A percentile compares a stretch with the other conserved stretches of the same genome.
Conservation (phyloP, 345 rosid species). For the Eucalyptus caleyi region DNA sequence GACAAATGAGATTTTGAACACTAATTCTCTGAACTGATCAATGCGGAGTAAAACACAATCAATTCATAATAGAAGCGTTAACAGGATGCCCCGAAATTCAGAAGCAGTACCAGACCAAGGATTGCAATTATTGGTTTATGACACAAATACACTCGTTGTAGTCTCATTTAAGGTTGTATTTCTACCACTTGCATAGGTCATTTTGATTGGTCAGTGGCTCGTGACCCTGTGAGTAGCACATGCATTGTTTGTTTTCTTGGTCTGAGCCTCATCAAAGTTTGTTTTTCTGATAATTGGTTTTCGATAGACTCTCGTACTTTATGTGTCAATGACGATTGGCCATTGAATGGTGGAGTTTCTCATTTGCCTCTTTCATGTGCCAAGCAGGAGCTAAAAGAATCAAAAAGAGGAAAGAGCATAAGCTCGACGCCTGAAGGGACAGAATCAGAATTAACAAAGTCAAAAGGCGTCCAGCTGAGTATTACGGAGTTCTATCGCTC, state of each 20-base stretch:
- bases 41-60: background rate
- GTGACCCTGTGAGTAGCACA: background rate
- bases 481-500: constrained; percentile 75
- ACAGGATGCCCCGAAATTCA: background rate
- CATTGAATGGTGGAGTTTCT: background rate
- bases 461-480: constrained; percentile 43
- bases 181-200: background rate
- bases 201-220: background rate
- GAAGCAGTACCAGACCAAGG: background rate
- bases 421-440: constrained; percentile 10
- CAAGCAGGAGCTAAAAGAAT: constrained; percentile 37
- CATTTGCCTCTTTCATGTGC: background rate
- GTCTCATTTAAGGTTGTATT: background rate
- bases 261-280: background rate
- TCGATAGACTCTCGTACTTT: background rate
- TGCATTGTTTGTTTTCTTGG: background rate
- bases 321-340: background rate
- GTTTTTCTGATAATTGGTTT: background rate
- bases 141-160: background rate
- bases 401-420: constrained; percentile 26
- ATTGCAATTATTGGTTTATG: background rate
- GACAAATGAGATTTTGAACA: background rate
- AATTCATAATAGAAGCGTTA: background rate
- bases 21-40: background rate
- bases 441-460: constrained; percentile 19